These are phyloP conservation scores for Aureobasidium namibiae DNA, from an alignment of 2,329 filamentous ascomycete species.

Conservation along the genomic window DNA sequence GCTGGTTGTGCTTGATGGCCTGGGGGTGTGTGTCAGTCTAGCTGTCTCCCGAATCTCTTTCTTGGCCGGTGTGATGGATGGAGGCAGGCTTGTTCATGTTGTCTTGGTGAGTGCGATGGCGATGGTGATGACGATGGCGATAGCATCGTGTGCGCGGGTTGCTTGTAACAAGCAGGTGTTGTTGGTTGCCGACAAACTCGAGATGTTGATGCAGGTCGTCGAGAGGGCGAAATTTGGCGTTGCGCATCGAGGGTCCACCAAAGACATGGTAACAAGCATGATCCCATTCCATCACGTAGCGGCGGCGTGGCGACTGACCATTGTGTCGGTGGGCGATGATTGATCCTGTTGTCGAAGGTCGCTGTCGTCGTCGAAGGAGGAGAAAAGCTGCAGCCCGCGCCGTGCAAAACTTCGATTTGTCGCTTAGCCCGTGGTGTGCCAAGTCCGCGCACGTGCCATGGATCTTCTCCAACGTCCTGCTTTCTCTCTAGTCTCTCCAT, in stretches of 20 bases:
- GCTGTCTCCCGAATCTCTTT: neutral
- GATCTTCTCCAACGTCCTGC: neutral
- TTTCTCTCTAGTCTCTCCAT: neutral
- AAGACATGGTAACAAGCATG: neutral
- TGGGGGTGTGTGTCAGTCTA: conserved; percentile 3
- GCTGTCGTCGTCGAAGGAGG: conserved; percentile 10
- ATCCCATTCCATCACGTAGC: conserved; percentile 1
- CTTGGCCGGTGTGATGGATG: neutral
- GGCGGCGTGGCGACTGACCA: conserved; percentile 1
- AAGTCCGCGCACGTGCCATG: neutral
- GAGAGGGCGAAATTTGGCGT: neutral
- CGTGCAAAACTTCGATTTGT: conserved; percentile 7
- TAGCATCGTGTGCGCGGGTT: neutral
- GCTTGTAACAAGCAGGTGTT: neutral
- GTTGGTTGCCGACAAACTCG: neutral
- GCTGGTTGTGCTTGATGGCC: conserved; percentile 99
- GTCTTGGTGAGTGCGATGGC: too few species aligned
- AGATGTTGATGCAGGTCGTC: too few species aligned
- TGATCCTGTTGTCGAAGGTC: conserved; percentile 11
- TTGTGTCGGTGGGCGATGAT: conserved; percentile 14
- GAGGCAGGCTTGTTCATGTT: neutral
- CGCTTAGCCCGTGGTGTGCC: conserved; percentile 3
- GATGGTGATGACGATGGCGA: neutral
- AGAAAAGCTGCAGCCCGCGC: neutral
- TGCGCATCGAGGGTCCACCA: neutral